These are phyloP conservation scores for Curvularia sp. DNA, from an alignment of 2,329 filamentous ascomycete genomes.

Conservation along the genomic window DNA sequence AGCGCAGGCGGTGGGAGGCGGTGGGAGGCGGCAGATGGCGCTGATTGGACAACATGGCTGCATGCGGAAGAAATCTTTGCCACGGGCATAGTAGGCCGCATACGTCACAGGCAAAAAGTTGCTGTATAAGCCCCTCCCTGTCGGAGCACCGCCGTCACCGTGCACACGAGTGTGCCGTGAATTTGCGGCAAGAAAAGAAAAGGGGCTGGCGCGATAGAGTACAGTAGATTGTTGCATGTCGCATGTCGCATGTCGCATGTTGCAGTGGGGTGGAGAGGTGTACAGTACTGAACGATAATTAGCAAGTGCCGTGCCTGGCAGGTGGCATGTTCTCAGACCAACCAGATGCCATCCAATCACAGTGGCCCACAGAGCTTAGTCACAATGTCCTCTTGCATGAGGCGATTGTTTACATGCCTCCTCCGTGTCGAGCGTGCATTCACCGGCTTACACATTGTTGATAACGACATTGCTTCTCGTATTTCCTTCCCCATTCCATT, in stretches of 20 bases:
- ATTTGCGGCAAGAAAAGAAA: background rate
- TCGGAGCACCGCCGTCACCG: slow-evolving; percentile 7
- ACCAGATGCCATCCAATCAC: background rate
- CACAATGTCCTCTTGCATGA: too few species aligned
- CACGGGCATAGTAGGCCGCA: background rate
- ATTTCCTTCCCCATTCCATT: background rate
- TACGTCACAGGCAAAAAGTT: slow-evolving; percentile 13
- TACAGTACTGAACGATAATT: background rate
- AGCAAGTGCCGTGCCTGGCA: background rate
- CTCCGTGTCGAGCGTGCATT: background rate
- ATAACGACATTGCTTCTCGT: background rate
- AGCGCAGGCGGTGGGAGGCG: slow-evolving; percentile 14
- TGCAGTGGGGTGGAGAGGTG: too few species aligned
- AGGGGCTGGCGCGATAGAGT: background rate
- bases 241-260: too few species aligned
- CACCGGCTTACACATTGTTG: background rate
- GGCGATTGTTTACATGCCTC: too few species aligned
- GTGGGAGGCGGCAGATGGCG: background rate
- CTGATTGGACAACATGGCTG: slow-evolving; percentile 4
- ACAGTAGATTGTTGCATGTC: too few species aligned
- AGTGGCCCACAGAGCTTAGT: background rate
- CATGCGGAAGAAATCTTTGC: slow-evolving; percentile 1
- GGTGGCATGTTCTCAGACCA: background rate
- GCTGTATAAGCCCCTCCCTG: slow-evolving; percentile 9
- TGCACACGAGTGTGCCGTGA: background rate